Evolutionary conservation across 805 yeast genomes (phyloP).

Genomic region (Yamadazyma endophytica): DNA sequence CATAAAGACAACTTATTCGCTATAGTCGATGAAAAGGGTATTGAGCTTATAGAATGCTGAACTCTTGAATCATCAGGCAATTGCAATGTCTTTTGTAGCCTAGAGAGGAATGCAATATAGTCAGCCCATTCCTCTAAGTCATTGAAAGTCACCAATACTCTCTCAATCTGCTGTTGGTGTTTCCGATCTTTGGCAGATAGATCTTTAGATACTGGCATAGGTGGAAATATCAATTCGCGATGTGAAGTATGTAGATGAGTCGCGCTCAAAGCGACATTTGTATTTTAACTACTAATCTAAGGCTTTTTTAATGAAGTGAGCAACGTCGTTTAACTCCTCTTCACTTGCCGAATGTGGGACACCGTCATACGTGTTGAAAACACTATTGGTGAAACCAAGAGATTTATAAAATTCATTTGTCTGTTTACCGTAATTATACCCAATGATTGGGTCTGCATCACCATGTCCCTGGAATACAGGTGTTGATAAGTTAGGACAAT

Average conservation of each 20-base stretch:
- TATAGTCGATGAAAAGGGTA: constrained; percentile 66
- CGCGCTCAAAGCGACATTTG: too few relatives aligned
- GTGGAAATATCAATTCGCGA: neutral
- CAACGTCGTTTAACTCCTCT: constrained; percentile 59
- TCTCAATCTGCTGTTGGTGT: constrained; percentile 10
- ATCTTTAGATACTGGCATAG: neutral
- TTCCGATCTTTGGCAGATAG: constrained; percentile 13
- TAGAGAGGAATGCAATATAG: constrained; percentile 82
- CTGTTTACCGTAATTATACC: constrained; percentile 31
- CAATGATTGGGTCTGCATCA: constrained; percentile 64
- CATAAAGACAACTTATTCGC: constrained; percentile 75
- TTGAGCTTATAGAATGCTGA: constrained; percentile 33
- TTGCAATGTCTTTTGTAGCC: constrained; percentile 66
- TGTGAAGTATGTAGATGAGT: neutral
- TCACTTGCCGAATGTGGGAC: constrained; percentile 66
- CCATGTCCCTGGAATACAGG: constrained; percentile 93
- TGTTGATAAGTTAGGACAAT: constrained; percentile 47
- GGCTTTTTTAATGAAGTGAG: constrained; percentile 25
- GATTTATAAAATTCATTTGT: constrained; percentile 44
- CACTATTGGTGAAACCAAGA: constrained; percentile 37
- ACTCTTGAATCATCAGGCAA: constrained; percentile 20
- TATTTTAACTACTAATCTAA: constrained; percentile 3
- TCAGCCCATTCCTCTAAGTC: constrained; percentile 97
- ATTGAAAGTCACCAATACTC: constrained; percentile 41
- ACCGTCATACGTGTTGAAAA: constrained; percentile 54